A percentile compares a stretch with the other conserved stretches of the same genome.
Evolutionary conservation across 1,284 basidiomycete species (phyloP).

Genomic region (Cerioporus squamosus): DNA sequence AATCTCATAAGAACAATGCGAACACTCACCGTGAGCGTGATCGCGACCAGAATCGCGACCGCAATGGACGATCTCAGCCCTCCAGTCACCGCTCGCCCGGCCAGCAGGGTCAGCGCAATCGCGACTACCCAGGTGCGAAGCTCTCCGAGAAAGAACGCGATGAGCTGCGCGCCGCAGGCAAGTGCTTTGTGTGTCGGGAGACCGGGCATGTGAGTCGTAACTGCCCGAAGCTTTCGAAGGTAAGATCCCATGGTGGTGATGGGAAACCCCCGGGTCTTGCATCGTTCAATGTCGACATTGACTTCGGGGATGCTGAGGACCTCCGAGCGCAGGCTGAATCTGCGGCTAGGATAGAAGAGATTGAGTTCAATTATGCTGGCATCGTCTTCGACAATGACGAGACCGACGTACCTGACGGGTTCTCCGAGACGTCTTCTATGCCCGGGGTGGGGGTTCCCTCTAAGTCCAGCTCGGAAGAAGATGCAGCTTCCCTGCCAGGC

Average conservation of each 20-base stretch:
- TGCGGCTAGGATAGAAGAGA: not conserved
- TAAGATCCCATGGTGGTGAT: not conserved
- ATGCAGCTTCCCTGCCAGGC: too few relatives aligned
- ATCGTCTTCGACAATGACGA: too few relatives aligned
- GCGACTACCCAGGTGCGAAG: too few relatives aligned
- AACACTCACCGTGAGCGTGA: not conserved
- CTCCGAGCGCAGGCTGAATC: constrained; percentile 6
- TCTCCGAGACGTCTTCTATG: too few relatives aligned
- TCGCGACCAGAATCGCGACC: not conserved
- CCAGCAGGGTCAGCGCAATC: not conserved
- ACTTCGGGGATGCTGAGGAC: not conserved
- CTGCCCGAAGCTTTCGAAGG: constrained; percentile 7
- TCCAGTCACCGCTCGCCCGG: not conserved
- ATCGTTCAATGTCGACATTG: constrained; percentile 4
- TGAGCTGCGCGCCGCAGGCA: constrained; percentile 12
- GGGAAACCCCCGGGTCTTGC: constrained; percentile 7
- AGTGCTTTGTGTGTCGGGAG: constrained; percentile 24
- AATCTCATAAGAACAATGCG: too few relatives aligned
- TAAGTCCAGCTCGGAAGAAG: too few relatives aligned
- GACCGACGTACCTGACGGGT: too few relatives aligned
- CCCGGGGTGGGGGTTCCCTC: too few relatives aligned
- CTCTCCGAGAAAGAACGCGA: constrained; percentile 6
- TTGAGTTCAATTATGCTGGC: not conserved
- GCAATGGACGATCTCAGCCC: not conserved
- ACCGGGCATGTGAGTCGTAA: constrained; percentile 18